These are phyloP conservation scores for Meyerozyma guilliermondii DNA, from an alignment of 1,139 yeast species.

Conservation along the genomic window DNA sequence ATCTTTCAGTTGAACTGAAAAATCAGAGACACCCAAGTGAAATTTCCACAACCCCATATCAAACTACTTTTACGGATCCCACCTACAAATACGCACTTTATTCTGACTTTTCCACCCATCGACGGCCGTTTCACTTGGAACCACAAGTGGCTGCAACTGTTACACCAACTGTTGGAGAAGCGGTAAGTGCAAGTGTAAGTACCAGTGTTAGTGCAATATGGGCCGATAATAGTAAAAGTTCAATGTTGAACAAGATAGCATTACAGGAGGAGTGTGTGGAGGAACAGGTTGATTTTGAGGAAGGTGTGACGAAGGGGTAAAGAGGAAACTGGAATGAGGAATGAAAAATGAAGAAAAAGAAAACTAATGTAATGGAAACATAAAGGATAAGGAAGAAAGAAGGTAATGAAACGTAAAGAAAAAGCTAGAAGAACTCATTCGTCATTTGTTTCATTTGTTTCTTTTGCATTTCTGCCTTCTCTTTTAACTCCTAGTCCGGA, in stretches of 20 bases:
- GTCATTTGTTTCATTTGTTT: neutral
- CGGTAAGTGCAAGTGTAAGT: neutral
- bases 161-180: no score
- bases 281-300: neutral
- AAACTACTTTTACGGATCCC: neutral
- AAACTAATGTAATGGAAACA: no score
- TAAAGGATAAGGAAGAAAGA: no score
- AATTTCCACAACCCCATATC: neutral
- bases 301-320: neutral
- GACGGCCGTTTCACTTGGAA: no score
- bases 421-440: no score
- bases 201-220: constrained; percentile 1
- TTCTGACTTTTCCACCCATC: no score
- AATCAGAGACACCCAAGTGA: no score
- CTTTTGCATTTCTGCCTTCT: neutral
- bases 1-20: neutral
- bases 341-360: neutral
- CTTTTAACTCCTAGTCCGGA: neutral
- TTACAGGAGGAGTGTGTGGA: constrained; percentile 41
- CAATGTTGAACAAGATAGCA: constrained; percentile 30
- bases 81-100: no score
- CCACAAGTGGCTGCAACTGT: no score
- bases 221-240: constrained; percentile 11
- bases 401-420: no score
- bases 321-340: neutral